A percentile compares a stretch with the other conserved stretches of the same genome.
phyloP scores from a whole-genome alignment of 257 asterid species.

The Ilex aquifolium region DNA sequence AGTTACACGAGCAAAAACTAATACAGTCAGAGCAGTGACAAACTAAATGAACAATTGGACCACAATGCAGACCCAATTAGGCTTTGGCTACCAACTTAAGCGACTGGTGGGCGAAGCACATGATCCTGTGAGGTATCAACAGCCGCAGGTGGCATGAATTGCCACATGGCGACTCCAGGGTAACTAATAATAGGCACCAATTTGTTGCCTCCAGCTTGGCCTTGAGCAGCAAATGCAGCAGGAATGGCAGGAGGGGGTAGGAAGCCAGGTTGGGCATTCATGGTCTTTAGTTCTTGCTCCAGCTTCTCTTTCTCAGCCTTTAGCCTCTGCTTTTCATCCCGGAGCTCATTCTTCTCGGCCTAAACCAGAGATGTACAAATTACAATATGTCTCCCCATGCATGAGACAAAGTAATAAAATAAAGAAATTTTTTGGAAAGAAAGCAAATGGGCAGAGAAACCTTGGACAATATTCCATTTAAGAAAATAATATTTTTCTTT shows the following conservation, averaged over 20 bases:
- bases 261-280: conserved; percentile 50
- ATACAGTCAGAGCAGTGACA: conserved; percentile 23
- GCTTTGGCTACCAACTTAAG: conserved; percentile 35
- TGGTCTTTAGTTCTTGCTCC: conserved; percentile 76
- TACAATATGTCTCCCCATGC: too few species aligned
- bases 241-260: conserved; percentile 51
- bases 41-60: conserved; percentile 26
- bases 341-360: conserved; percentile 86
- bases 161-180: conserved; percentile 99
- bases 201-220: conserved; percentile 64
- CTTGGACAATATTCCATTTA: too few species aligned
- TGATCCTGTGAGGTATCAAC: conserved; percentile 97
- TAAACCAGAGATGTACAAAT: conserved; percentile 15
- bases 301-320: conserved; percentile 89
- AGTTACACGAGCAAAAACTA: conserved; percentile 34
- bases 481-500: background rate
- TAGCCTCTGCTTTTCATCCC: conserved; percentile 89
- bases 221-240: conserved; percentile 58
- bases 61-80: conserved; percentile 1
- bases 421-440: too few species aligned
- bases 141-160: conserved; percentile 95
- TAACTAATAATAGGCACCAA: conserved; percentile 78
- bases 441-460: too few species aligned
- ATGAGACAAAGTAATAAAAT: too few species aligned
- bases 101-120: conserved; percentile 95